Conservation (phyloP, 495 filamentous ascomycete genomes). For the Venustampulla echinocandica region DNA sequence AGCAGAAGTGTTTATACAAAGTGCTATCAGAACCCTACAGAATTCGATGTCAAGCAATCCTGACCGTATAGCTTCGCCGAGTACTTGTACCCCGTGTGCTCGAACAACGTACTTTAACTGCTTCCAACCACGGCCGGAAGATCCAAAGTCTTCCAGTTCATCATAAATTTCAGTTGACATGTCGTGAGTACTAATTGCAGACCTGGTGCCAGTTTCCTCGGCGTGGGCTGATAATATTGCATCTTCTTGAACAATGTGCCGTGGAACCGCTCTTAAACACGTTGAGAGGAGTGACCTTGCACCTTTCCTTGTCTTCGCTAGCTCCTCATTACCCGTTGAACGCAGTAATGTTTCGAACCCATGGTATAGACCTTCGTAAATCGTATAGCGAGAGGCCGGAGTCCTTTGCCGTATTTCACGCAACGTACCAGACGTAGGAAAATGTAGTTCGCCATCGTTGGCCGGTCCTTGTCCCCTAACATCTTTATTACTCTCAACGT, state of each 20-base stretch:
- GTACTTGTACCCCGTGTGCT: constrained; percentile 53
- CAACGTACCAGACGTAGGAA: constrained; percentile 15
- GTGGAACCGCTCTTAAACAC: constrained; percentile 53
- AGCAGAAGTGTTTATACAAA: constrained; percentile 32
- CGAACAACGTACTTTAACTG: constrained; percentile 56
- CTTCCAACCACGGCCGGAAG: constrained; percentile 50
- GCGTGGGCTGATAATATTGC: constrained; percentile 39
- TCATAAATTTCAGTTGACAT: constrained; percentile 49
- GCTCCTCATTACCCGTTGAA: constrained; percentile 27
- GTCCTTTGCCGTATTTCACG: constrained; percentile 14
- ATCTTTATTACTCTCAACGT: neutral
- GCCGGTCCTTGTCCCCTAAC: neutral
- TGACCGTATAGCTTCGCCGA: constrained; percentile 47
- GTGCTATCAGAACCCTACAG: constrained; percentile 29
- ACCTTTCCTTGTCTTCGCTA: constrained; percentile 21
- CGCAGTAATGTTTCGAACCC: constrained; percentile 40
- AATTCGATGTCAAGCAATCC: constrained; percentile 33
- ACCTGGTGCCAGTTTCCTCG: constrained; percentile 38
- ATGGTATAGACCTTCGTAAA: constrained; percentile 35
- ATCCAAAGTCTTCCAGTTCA: constrained; percentile 55
- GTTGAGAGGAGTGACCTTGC: constrained; percentile 55
- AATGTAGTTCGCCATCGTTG: constrained; percentile 2
- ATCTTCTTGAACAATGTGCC: constrained; percentile 55
- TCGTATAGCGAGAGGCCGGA: constrained; percentile 14
- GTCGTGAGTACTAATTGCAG: constrained; percentile 29